Base-by-base conservation (phyloP, 1,284 basidiomycete genomes). In the Ustilago shanxiensis region DNA sequence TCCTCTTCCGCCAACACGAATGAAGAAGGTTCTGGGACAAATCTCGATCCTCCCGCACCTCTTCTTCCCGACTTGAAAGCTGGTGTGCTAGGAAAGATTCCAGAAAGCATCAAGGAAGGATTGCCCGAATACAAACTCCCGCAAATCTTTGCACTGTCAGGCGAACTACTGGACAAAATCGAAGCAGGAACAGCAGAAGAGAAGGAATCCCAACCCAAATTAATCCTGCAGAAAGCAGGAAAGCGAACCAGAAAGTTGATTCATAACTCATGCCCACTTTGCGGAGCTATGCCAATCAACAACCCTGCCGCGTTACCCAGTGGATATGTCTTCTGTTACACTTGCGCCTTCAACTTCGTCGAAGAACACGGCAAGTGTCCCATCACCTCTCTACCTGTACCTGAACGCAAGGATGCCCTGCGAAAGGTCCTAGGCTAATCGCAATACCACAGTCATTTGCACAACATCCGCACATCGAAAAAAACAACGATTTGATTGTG, bases 261-360 rank as follows among this genome's bases (percentile, higher is more conserved):
- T 39, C 89, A 89, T 77, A 96, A 93, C 83, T 94, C 95, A 7
- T 98, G 96, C 87, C 93, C 93, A 13, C 87, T 98, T 33, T 98
- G 95, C 87, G 89, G 89, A 44, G 89, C 90, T 33, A 55, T 81
- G 22, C 86, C 87, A 56, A 91, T 97, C 66, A 91, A 91, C 83
- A 98, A 98, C 84, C 93, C 95, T 35, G 95, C 94, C 18, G 93
- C 94, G 28, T 87, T 98, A 49, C 93, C 95, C 10, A 93, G 92
- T 31, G 95, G 97, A 51, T 98, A 95, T 89, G 94, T 98, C 9
- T 96, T 94, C 83, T 98, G 96, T 87, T 99, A 97, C 87, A 91
- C 93, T 47, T 98, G 96, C 87, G 92, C 92, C 59, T 92, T 93
- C 88, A 91, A 92, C 67, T 91, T 94, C 79, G 91, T 98, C 53